Base-by-base conservation (phyloP, 805 yeast species). In the Teunomyces stri region DNA sequence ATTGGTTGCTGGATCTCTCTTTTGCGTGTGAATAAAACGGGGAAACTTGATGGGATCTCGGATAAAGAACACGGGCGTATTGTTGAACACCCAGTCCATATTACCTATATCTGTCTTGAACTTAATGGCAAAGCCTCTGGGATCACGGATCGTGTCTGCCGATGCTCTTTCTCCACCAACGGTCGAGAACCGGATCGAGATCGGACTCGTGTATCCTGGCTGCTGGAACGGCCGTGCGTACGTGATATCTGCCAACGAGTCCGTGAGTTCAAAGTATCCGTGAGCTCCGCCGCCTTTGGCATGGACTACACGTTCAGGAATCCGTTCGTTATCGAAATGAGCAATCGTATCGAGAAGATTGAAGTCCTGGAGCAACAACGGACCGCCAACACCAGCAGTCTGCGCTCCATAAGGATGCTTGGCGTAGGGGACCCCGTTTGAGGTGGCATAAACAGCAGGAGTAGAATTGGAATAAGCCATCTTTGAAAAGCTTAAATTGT, bases 151-250 rank as follows among this genome's bases (percentile, higher is more conserved):
- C 20, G 84, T 69, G 56, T 83, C 89, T 7, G 87, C 78, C 33
- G 85, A 72, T 42, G 87, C 89, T 56, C 67, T 66, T 64, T 84
- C 88, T 43, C 87, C 87, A 51, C 86, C 87, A 29, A 83, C 89
- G 16, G 87, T 82, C 43, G 85, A 79, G 66, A 82, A 80, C 49
- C 87, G 74, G 35, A 72, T 63, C 31, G 70, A 58, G 46, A 73
- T 47, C 50, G 48, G 51, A 52, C 66, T 61, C 56, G 60, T 62
- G 60, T 62, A 61, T 38, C 66, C 66, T 55, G 62, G 57, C 58
- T 53, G 61, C 57, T 53, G 61, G 58, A 36, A 57, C 58, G 39
- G 65, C 43, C 60, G 52, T 40, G 61, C 42, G 54, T 62, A 66
- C 42, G 63, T 55, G 58, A 62, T 61, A 51, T 62, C 66, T 66